These are phyloP conservation scores for Cyberlindnera lachancei DNA, from an alignment of 805 yeast genomes.

Conservation along the genomic window DNA sequence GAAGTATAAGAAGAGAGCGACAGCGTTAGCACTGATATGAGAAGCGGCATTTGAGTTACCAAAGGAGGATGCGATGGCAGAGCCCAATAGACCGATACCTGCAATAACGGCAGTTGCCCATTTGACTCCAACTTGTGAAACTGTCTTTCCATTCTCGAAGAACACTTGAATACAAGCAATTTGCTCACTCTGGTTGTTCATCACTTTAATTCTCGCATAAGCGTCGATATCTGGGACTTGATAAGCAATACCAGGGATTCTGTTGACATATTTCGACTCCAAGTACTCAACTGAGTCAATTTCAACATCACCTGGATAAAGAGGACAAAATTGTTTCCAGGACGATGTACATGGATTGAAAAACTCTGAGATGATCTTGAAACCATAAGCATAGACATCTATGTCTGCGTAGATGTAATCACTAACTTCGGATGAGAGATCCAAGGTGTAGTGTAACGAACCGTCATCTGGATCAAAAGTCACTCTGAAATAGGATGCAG, in stretches of 20 bases:
- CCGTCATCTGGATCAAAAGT: constrained; percentile 65
- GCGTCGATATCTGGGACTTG: constrained; percentile 91
- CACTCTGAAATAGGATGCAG: constrained; percentile 71
- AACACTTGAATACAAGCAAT: constrained; percentile 91
- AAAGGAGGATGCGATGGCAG: constrained; percentile 76
- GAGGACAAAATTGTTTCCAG: constrained; percentile 88
- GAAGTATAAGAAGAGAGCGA: constrained; percentile 78
- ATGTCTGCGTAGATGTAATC: constrained; percentile 64
- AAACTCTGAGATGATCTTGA: constrained; percentile 48
- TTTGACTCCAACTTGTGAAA: constrained; percentile 85
- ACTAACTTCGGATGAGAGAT: constrained; percentile 58
- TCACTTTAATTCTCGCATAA: constrained; percentile 64
- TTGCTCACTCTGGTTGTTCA: constrained; percentile 45
- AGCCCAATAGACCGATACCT: constrained; percentile 75
- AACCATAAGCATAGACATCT: constrained; percentile 81
- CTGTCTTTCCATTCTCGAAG: constrained; percentile 84
- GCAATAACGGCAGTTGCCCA: constrained; percentile 94
- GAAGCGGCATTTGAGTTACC: constrained; percentile 89
- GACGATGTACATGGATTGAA: constrained; percentile 55
- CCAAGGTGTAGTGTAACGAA: constrained; percentile 60
- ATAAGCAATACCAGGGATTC: constrained; percentile 81
- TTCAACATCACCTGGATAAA: constrained; percentile 75
- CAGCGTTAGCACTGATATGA: constrained; percentile 79
- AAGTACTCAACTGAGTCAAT: constrained; percentile 64
- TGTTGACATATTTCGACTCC: constrained; percentile 36